phyloP scores from a whole-genome alignment of 768 basidiomycete genomes.

The Calocybe gangraenosa region DNA sequence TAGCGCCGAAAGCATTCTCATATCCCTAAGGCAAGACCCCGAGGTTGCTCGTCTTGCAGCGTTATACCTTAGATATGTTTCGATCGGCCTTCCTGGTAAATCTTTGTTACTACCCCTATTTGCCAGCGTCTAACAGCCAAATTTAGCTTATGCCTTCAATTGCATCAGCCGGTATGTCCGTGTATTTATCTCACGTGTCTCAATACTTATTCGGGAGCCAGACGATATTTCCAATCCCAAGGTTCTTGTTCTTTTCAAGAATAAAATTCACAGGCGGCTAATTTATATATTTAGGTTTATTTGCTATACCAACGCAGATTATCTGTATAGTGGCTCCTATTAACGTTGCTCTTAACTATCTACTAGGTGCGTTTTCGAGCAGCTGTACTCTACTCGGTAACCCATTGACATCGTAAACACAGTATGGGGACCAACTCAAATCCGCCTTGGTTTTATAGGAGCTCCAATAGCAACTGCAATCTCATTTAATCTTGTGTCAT shows the following conservation, averaged over 20 bases:
- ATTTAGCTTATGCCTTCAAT: slow-evolving; percentile 45
- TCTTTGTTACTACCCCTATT: slow-evolving; percentile 3
- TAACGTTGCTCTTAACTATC: slow-evolving; percentile 77
- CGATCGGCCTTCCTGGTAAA: slow-evolving; percentile 68
- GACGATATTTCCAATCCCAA: slow-evolving; percentile 83
- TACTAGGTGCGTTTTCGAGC: slow-evolving; percentile 51
- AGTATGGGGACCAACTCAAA: slow-evolving; percentile 78
- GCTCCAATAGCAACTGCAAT: slow-evolving; percentile 87
- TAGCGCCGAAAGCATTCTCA: slow-evolving; percentile 73
- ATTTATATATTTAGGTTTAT: slow-evolving; percentile 47
- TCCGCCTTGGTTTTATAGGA: slow-evolving; percentile 85
- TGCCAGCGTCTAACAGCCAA: background rate
- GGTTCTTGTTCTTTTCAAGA: slow-evolving; percentile 28
- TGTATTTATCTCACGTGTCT: background rate
- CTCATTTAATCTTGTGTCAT: slow-evolving; percentile 77
- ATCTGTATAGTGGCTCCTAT: slow-evolving; percentile 78
- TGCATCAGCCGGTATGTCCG: slow-evolving; percentile 36
- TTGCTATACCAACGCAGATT: slow-evolving; percentile 82
- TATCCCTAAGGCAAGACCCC: slow-evolving; percentile 72
- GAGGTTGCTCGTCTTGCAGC: slow-evolving; percentile 76
- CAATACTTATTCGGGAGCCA: slow-evolving; percentile 16
- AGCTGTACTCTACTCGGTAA: background rate
- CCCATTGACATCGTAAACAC: background rate
- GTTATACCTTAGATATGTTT: slow-evolving; percentile 70
- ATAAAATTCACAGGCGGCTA: background rate